A percentile compares a stretch with the other conserved stretches of the same genome.
phyloP scores from a whole-genome alignment of 352 stramenopile genomes.

The Phytopythium oedochilum region DNA sequence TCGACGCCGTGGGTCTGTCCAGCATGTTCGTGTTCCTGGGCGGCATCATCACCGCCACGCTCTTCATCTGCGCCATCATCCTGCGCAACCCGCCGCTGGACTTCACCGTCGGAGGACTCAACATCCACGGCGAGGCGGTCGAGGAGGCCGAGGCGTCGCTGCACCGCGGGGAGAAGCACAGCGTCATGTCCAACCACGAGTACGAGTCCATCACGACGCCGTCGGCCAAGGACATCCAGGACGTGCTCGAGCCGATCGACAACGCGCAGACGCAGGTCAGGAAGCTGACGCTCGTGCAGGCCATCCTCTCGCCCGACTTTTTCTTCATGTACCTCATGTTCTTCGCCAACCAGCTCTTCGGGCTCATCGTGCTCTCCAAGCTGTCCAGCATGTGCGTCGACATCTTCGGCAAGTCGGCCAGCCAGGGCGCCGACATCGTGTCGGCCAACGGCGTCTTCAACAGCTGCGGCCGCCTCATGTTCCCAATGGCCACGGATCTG shows the following conservation, averaged over 20 bases:
- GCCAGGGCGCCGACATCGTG: conserved; percentile 31
- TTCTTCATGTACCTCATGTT: conserved; percentile 72
- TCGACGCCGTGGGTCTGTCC: conserved; percentile 36
- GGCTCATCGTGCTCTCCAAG: conserved; percentile 60
- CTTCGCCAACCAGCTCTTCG: conserved; percentile 61
- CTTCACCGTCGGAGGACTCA: conserved; percentile 38
- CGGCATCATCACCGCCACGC: conserved; percentile 25
- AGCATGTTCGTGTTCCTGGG: conserved; percentile 49
- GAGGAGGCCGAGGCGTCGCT: conserved; percentile 19
- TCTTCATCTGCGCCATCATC: conserved; percentile 40
- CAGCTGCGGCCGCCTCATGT: conserved; percentile 36
- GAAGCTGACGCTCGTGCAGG: conserved; percentile 36
- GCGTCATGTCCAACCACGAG: conserved; percentile 24
- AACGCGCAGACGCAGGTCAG: conserved; percentile 21
- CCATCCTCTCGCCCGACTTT: conserved; percentile 53
- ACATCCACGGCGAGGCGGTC: conserved; percentile 49
- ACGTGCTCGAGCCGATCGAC: conserved; percentile 10
- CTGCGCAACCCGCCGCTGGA: conserved; percentile 41
- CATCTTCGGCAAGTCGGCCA: conserved; percentile 34
- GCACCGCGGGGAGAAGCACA: conserved; percentile 25
- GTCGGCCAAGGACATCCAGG: conserved; percentile 19
- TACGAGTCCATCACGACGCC: conserved; percentile 39
- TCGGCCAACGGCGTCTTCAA: conserved; percentile 54
- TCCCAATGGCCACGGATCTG: conserved; percentile 37
- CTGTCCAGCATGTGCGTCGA: conserved; percentile 47